Conservation (phyloP, 2,329 filamentous ascomycete species). For the Diaporthe ilicicola region DNA sequence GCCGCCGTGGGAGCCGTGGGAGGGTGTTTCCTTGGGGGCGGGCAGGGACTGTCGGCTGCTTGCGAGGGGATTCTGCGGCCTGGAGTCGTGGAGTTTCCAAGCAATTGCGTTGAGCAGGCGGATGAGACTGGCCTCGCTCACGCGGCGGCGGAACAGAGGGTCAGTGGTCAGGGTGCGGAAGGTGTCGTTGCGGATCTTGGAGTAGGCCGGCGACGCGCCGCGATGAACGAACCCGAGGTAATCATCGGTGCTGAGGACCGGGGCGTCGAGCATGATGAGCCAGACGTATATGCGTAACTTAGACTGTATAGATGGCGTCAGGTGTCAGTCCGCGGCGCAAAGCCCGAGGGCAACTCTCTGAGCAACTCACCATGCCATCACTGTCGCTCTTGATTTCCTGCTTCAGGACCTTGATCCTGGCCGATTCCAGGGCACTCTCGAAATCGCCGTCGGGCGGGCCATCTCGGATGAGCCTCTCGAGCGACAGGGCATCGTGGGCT, state of each 20-base stretch:
- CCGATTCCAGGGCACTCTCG: constrained; percentile 71
- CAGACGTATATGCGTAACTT: constrained; percentile 94
- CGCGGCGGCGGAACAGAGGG: constrained; percentile 93
- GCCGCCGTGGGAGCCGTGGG: constrained; percentile 35
- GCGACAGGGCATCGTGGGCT: constrained; percentile 63
- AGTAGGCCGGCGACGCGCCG: constrained; percentile 91
- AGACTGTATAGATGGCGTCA: constrained; percentile 64
- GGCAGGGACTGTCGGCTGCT: constrained; percentile 46
- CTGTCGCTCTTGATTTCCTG: constrained; percentile 79
- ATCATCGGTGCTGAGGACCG: constrained; percentile 83
- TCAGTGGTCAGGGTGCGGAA: constrained; percentile 97
- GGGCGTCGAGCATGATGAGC: constrained; percentile 90
- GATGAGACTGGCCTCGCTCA: constrained; percentile 94
- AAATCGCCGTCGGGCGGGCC: constrained; percentile 79
- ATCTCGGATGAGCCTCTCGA: constrained; percentile 82
- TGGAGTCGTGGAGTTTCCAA: constrained; percentile 88
- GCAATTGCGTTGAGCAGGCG: constrained; percentile 93
- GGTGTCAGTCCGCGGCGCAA: constrained; percentile 6
- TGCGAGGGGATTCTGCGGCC: constrained; percentile 48
- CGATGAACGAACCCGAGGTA: constrained; percentile 93
- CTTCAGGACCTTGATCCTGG: constrained; percentile 77
- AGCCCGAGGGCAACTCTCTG: neutral
- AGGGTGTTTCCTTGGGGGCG: constrained; percentile 46
- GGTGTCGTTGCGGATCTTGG: constrained; percentile 98
- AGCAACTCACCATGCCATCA: constrained; percentile 77